Evolutionary conservation across 2,329 filamentous ascomycete genomes (phyloP).

Genomic region (Exophiala sp.): DNA sequence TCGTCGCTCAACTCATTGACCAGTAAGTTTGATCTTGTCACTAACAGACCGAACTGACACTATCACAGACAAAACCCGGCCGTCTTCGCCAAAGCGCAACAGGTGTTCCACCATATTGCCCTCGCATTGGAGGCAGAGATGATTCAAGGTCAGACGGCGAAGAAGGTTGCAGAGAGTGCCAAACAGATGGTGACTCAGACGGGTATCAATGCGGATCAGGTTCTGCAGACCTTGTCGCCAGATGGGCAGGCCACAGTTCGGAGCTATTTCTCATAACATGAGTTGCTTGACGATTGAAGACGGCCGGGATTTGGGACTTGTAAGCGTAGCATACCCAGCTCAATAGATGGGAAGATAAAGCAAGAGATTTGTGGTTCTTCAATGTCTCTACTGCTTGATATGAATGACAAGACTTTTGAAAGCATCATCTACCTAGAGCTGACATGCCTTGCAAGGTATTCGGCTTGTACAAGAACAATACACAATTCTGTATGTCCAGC

Average conservation of each 20-base stretch:
- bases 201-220: slow-evolving; percentile 69
- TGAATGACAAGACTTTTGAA: too few relatives aligned
- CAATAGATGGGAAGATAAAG: too few relatives aligned
- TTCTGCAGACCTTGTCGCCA: slow-evolving; percentile 70
- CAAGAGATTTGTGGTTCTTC: too few relatives aligned
- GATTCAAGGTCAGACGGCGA: slow-evolving; percentile 77
- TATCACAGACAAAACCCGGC: slow-evolving; percentile 74
- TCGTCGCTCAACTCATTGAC: slow-evolving; percentile 85
- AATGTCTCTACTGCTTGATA: too few relatives aligned
- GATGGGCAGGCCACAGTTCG: slow-evolving; percentile 79
- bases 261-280: slow-evolving; percentile 59
- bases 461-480: too few relatives aligned
- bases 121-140: slow-evolving; percentile 89
- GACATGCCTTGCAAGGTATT: too few relatives aligned
- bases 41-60: background rate
- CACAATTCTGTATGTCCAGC: too few relatives aligned
- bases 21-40: slow-evolving; percentile 63
- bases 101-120: slow-evolving; percentile 79
- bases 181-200: slow-evolving; percentile 73
- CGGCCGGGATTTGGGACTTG: background rate
- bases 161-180: slow-evolving; percentile 70
- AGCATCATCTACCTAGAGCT: too few relatives aligned
- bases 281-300: background rate
- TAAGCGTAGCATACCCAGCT: too few relatives aligned
- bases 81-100: slow-evolving; percentile 68